Conservation (phyloP, 208 protist genomes). For the Entamoeba invadens region DNA sequence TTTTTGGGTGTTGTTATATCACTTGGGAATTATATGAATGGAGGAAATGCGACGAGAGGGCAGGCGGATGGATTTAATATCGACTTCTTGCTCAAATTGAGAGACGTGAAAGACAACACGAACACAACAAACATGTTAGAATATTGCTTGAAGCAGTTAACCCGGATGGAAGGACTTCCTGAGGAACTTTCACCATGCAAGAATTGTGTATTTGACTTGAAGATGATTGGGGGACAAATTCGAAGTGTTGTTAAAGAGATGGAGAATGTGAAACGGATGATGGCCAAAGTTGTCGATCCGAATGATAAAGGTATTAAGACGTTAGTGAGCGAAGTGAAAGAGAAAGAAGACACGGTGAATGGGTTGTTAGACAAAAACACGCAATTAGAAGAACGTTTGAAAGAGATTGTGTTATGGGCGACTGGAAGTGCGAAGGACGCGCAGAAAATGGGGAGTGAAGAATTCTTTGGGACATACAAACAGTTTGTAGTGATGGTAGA, state of each 20-base stretch:
- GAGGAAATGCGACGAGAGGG: not conserved
- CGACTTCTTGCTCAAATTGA: not conserved
- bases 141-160: not conserved
- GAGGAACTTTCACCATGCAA: not conserved
- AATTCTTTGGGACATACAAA: not conserved
- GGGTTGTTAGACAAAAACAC: not conserved
- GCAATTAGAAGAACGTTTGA: not conserved
- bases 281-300: not conserved
- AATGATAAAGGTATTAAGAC: not conserved
- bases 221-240: not conserved
- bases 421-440: not conserved
- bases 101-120: not conserved
- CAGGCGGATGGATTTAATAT: constrained; percentile 5
- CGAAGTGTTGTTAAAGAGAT: not conserved
- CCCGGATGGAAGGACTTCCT: not conserved
- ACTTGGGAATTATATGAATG: constrained; percentile 7
- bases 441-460: not conserved
- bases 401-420: not conserved
- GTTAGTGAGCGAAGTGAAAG: not conserved
- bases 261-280: not conserved
- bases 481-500: not conserved
- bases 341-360: not conserved
- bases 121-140: not conserved
- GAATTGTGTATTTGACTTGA: not conserved
- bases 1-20: not conserved